phyloP scores from a whole-genome alignment of 1,139 yeast species.

The Kodamaea anthophila region DNA sequence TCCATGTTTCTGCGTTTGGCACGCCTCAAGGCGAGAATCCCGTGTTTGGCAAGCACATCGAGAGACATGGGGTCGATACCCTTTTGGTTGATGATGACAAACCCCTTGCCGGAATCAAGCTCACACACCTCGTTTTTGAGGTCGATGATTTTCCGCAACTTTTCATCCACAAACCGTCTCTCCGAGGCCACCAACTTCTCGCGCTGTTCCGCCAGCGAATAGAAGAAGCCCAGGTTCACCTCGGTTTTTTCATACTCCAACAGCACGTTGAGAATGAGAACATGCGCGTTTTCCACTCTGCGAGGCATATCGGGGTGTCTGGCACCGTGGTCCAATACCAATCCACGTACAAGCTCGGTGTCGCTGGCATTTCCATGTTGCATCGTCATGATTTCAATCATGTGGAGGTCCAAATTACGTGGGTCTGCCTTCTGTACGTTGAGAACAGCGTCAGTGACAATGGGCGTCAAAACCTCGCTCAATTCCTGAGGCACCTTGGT shows the following conservation, averaged over 20 bases:
- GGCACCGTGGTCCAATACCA: slow-evolving; percentile 97
- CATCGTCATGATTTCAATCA: slow-evolving; percentile 98
- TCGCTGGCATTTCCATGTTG: slow-evolving; percentile 85
- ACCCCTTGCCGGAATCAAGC: slow-evolving; percentile 64
- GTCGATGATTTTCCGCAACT: slow-evolving; percentile 84
- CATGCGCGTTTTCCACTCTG: slow-evolving; percentile 72
- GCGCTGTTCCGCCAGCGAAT: slow-evolving; percentile 92
- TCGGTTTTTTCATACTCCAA: slow-evolving; percentile 97
- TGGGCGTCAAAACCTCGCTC: slow-evolving; percentile 79
- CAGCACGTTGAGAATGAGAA: slow-evolving; percentile 86
- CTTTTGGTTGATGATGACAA: slow-evolving; percentile 95
- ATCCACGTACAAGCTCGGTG: slow-evolving; percentile 78
- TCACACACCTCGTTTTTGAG: slow-evolving; percentile 90
- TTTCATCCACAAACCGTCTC: slow-evolving; percentile 91
- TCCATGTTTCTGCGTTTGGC: slow-evolving; percentile 99
- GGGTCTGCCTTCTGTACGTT: slow-evolving; percentile 54
- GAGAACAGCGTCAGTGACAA: slow-evolving; percentile 93
- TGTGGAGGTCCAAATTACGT: slow-evolving; percentile 72
- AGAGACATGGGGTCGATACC: slow-evolving; percentile 98
- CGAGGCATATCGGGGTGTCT: slow-evolving; percentile 99
- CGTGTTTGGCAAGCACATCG: slow-evolving; percentile 89
- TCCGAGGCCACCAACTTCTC: slow-evolving; percentile 93
- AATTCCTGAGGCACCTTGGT: slow-evolving; percentile 79
- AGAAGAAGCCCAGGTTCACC: slow-evolving; percentile 93
- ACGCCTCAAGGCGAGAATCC: slow-evolving; percentile 89